Evolutionary conservation across 2,329 filamentous ascomycete genomes (phyloP).

Genomic region (Calonectria naviculata): DNA sequence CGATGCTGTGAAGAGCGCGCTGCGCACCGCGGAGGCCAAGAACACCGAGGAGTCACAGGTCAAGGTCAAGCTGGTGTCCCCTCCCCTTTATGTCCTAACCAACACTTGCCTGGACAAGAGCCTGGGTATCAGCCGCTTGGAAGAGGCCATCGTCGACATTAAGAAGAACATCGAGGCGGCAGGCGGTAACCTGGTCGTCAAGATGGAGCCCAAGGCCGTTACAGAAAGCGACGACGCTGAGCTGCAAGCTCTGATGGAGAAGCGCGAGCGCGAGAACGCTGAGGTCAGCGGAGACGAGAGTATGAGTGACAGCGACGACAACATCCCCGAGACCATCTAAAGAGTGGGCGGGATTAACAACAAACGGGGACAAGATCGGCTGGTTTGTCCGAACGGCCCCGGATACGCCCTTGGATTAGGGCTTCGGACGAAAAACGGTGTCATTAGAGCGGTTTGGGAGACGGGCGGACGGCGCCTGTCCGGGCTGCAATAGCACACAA

Average conservation of each 20-base stretch:
- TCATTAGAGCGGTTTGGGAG: constrained; percentile 39
- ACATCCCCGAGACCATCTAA: constrained; percentile 59
- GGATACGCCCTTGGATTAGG: constrained; percentile 24
- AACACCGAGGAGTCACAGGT: constrained; percentile 95
- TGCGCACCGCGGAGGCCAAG: constrained; percentile 89
- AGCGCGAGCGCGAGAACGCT: constrained; percentile 96
- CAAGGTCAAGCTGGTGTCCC: constrained; percentile 98
- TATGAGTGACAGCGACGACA: constrained; percentile 94
- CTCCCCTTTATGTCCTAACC: constrained; percentile 95
- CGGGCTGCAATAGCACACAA: constrained; percentile 39
- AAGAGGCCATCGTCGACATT: constrained; percentile 91
- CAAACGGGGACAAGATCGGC: constrained; percentile 27
- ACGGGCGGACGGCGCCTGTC: constrained; percentile 33
- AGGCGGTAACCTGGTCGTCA: constrained; percentile 85
- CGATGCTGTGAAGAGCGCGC: constrained; percentile 94
- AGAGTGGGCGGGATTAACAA: constrained; percentile 26
- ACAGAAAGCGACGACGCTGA: constrained; percentile 99
- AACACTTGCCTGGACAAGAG: constrained; percentile 96
- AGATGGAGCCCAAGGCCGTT: constrained; percentile 99
- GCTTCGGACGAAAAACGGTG: constrained; percentile 41
- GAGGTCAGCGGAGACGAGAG: constrained; percentile 98
- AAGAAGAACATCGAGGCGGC: constrained; percentile 80
- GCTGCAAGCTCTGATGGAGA: constrained; percentile 98
- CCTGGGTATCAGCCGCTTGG: constrained; percentile 83
- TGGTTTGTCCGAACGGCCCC: constrained; percentile 30